Base-by-base conservation (phyloP, 2,329 filamentous ascomycete genomes). In the Colletotrichum eremochloae region DNA sequence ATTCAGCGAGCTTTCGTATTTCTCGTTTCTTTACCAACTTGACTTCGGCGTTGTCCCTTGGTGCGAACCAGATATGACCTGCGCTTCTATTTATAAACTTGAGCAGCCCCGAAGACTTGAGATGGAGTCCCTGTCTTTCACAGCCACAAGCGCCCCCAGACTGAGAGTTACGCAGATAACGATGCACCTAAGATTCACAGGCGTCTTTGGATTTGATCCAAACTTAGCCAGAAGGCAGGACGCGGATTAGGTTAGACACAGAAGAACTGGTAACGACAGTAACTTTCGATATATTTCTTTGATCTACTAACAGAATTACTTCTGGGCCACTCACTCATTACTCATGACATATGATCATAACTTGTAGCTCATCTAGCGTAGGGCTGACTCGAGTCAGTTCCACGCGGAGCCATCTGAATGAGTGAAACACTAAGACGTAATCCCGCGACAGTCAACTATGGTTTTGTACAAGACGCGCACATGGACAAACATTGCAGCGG, bases 291-390 rank as follows among this genome's bases (percentile, higher is more conserved):
- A 63, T 58, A 63, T 46, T 56, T 72, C 66, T 72, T 64, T 52
- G 69, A 58, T 64, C 60, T 72, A 60, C 65, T 44, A 64, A 72
- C 36, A 64, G 20, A 53, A 72, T 72, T 72, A 72, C 44, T 24
- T 44, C 52, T 53, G 69, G 69, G 29, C 52, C 60, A 64, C 58
- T 61, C 69, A 69, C 66, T 69, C 69, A 72, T 69, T 72, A 72
- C 66, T 40, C 58, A 63, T 68, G 68, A 68, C 63, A 63, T 72
- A 64, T 69, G 48, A 55, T 55, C 60, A 64, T 64, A 69, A 60
- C 53, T 64, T 72, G 53, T 36, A 69, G 69, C 55, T 48, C 42
- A 36, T 63, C 40, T 38, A 52, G 55, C 66, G 60, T 48, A 46
- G 53, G 46, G 68, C 58, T 72, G 60, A 61, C 66, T n/a, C 12